Evolutionary conservation across 441 rosid genomes (phyloP).

Genomic region (Hura crepitans): DNA sequence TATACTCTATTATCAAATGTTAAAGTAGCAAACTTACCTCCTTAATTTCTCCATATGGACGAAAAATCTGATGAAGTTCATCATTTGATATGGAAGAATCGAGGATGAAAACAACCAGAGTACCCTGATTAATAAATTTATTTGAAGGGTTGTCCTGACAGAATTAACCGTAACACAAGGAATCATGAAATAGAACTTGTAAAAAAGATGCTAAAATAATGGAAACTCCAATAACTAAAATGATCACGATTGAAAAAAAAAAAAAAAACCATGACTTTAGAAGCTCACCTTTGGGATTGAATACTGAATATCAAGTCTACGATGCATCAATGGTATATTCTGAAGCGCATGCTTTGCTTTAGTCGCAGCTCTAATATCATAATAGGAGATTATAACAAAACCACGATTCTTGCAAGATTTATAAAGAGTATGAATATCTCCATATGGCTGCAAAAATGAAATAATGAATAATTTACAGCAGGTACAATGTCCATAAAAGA

Average conservation of each 20-base stretch:
- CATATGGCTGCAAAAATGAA: conserved; percentile 47
- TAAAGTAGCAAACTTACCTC: conserved; percentile 36
- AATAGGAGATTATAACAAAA: conserved; percentile 57
- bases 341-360: conserved; percentile 55
- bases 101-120: conserved; percentile 43
- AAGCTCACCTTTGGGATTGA: conserved; percentile 49
- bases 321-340: conserved; percentile 35
- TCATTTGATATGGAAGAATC: conserved; percentile 54
- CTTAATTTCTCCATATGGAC: conserved; percentile 51
- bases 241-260: not conserved
- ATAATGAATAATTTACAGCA: conserved; percentile 7
- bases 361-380: conserved; percentile 57
- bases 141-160: conserved; percentile 52
- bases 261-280: not conserved
- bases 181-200: conserved; percentile 11
- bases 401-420: conserved; percentile 59
- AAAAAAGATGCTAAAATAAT: not conserved
- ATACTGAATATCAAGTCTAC: conserved; percentile 57
- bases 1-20: not conserved
- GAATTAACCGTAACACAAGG: conserved; percentile 13
- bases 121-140: conserved; percentile 50
- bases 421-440: conserved; percentile 47
- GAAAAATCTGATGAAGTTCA: conserved; percentile 46
- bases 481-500: conserved; percentile 4
- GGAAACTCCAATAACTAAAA: not conserved